Base-by-base conservation (phyloP, 2,329 filamentous ascomycete species). In the Davidsoniella virescens region DNA sequence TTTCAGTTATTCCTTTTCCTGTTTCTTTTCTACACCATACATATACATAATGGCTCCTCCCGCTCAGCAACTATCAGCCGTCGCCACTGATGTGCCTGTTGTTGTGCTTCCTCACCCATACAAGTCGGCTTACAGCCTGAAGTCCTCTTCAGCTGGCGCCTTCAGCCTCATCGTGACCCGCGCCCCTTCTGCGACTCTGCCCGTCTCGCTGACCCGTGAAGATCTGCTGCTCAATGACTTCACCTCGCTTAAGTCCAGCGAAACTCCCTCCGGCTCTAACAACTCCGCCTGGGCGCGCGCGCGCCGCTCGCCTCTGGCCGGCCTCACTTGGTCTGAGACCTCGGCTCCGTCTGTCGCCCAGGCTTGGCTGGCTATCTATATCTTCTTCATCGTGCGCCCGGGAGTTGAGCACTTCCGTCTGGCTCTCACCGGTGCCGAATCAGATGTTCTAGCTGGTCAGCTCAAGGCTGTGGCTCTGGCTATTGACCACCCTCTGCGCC, bases 201-300 rank as follows among this genome's bases (percentile, higher is more conserved):
- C 57, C 16, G 55, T 59, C 14, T 59, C 64, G 2, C 54, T 60
- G n/a, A 55, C 59, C n/a, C 61, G 63, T 4, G 53, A 59, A 47
- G 55, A 59, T 12, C 59, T 72, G 54, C 63, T 61, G 61, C 71
- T 72, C 50, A 64, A 67, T 23, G 66, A 71, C 53, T 70, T 68
- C 36, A 57, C 64, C 36, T 63, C 67, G 55, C 67, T 71, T 49
- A 71, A 70, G 57, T 71, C 69, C 10, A 70, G 66, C 59, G 68
- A 72, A 56, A 62, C 70, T 14, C 70, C 70, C 3, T 59, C 68
- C 37, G 63, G 64, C 42, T 72, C 70, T 52, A 72, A 75, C 62
- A 76, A 76, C 61, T 72, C 70, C 43, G 62, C 70, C 45, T 76
- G 73, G 73, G 73, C 68, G 5, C 65, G 73, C n/a, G 69, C 72